A percentile compares a stretch with the other conserved stretches of the same genome.
Evolutionary conservation across 2,329 filamentous ascomycete genomes (phyloP).

Genomic region (Apiospora rasikravindrae): DNA sequence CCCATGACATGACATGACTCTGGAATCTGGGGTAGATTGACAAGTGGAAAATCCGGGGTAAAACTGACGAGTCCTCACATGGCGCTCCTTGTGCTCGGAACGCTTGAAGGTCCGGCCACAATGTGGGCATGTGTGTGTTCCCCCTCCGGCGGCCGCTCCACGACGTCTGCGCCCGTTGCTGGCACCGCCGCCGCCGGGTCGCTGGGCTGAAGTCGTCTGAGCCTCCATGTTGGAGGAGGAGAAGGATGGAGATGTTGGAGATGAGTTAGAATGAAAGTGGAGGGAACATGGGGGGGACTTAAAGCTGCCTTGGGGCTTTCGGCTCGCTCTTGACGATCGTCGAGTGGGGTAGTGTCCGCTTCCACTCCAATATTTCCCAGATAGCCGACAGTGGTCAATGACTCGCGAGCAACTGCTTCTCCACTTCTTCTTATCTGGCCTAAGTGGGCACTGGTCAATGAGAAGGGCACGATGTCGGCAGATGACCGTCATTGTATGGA

Average conservation of each 20-base stretch:
- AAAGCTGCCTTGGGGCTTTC: slow-evolving; percentile 7
- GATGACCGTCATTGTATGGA: slow-evolving; percentile 15
- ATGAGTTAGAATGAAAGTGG: slow-evolving; percentile 15
- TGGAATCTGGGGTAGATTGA: background rate
- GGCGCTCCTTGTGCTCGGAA: slow-evolving; percentile 52
- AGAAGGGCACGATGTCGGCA: slow-evolving; percentile 8
- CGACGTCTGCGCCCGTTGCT: slow-evolving; percentile 28
- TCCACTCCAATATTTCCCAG: slow-evolving; percentile 15
- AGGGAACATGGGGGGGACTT: slow-evolving; percentile 16
- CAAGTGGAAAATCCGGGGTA: slow-evolving; percentile 23
- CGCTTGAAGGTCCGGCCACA: slow-evolving; percentile 51
- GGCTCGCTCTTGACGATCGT: slow-evolving; percentile 14
- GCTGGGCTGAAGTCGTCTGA: slow-evolving; percentile 23
- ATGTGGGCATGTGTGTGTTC: slow-evolving; percentile 43
- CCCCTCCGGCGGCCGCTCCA: slow-evolving; percentile 25
- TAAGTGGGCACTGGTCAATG: slow-evolving; percentile 14
- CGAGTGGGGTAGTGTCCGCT: slow-evolving; percentile 19
- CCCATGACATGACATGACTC: slow-evolving; percentile 14
- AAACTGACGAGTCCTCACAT: slow-evolving; percentile 50
- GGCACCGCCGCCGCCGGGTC: slow-evolving; percentile 15
- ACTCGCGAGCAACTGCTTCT: slow-evolving; percentile 15
- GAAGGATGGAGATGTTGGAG: slow-evolving; percentile 18
- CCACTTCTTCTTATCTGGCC: slow-evolving; percentile 17
- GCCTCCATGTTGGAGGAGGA: slow-evolving; percentile 24
- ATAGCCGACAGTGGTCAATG: slow-evolving; percentile 8